Conservation (phyloP, 805 yeast genomes). For the Lipomyces mesembrius region DNA sequence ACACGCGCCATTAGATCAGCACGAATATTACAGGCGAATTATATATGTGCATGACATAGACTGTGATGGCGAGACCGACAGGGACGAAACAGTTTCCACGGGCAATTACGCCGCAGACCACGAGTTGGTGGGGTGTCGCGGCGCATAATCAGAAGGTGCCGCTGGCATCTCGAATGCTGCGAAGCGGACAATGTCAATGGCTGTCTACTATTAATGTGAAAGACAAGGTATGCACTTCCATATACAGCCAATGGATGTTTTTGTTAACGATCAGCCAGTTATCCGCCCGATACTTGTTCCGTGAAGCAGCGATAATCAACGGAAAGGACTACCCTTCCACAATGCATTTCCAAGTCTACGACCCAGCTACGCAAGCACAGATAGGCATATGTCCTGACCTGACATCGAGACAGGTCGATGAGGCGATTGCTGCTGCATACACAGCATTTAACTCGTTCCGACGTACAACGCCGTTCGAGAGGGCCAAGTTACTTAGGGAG, state of each 20-base stretch:
- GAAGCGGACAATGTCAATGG: neutral
- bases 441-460: conserved; percentile 59
- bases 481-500: conserved; percentile 58
- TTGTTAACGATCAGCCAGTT: neutral
- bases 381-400: conserved; percentile 63
- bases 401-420: conserved; percentile 53
- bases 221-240: neutral
- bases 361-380: conserved; percentile 70
- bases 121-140: neutral
- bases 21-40: neutral
- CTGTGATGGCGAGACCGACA: neutral
- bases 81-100: neutral
- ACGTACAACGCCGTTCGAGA: conserved; percentile 59
- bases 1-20: neutral
- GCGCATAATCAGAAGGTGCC: neutral
- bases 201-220: neutral
- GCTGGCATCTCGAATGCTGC: neutral
- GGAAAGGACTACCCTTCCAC: neutral
- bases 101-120: neutral
- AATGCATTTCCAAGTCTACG: conserved; percentile 49
- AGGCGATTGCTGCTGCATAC: conserved; percentile 62
- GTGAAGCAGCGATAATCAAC: neutral
- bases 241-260: neutral
- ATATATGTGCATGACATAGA: neutral
- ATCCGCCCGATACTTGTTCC: neutral